Percentiles rank a stretch among this genome's conserved stretches.
phyloP scores from a whole-genome alignment of 148 eudicot genomes.

The Spergularia bocconei region DNA sequence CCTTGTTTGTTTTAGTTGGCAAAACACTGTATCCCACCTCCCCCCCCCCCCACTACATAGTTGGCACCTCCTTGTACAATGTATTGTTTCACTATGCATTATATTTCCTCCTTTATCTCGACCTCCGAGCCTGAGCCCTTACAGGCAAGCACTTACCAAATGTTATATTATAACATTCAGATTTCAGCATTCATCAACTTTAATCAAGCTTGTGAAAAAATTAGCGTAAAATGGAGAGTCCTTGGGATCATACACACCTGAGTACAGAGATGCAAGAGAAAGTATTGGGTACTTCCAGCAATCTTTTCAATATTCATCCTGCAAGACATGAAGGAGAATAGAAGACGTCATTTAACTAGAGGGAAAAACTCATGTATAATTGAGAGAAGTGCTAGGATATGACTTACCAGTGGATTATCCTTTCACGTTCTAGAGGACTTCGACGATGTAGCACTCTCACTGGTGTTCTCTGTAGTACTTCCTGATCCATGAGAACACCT shows the following conservation, averaged over 20 bases:
- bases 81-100: too few relatives aligned
- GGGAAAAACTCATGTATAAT: neutral
- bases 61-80: too few relatives aligned
- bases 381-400: neutral
- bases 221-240: neutral
- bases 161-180: too few relatives aligned
- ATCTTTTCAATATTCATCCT: conserved; percentile 94
- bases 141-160: too few relatives aligned
- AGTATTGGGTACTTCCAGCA: conserved; percentile 71
- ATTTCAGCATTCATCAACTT: neutral
- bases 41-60: too few relatives aligned
- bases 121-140: too few relatives aligned
- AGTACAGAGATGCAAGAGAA: conserved; percentile 88
- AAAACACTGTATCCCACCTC: neutral
- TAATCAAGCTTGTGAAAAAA: conserved; percentile 2
- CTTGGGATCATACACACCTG: conserved; percentile 50
- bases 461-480: conserved; percentile 82
- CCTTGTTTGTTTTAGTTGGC: neutral
- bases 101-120: too few relatives aligned
- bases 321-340: conserved; percentile 1
- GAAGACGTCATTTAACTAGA: neutral
- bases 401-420: conserved; percentile 76
- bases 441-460: conserved; percentile 96
- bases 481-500: conserved; percentile 37
- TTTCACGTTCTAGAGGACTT: conserved; percentile 92